Base-by-base conservation (phyloP, 371 early-diverging fungal genomes). In the Basidiobolus meristosporus region DNA sequence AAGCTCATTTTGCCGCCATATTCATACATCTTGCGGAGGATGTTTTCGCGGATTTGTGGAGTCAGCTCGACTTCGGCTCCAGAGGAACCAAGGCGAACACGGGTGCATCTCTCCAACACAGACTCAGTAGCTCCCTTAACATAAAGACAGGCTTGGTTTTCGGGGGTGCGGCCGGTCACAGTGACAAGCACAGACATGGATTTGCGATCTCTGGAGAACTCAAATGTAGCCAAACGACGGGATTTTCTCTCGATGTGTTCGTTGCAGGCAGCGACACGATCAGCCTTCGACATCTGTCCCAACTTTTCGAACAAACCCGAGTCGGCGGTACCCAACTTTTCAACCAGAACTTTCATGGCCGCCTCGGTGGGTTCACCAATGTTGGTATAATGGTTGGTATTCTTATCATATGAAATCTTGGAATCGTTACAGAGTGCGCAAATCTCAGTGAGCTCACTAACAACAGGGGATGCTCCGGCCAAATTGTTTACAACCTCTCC, bases 291-390 rank as follows among this genome's bases (percentile, higher is more conserved):
- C 32, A 73, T 58, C n/a, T 18, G 30, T n/a, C n/a, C n/a, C 26
- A 56, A 52, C 10, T 52, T 45, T n/a, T n/a, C n/a, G 58, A 91
- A 92, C 36, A 79, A 60, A 6, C 44, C 41, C 2, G 50, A 22
- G 48, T 78, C 70, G 34, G 71, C 65, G 0, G 90, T 78, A 34
- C 85, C 84, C 23, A 95, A 47, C 58, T 92, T 92, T 57, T 96
- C 97, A 19, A 82, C 91, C 22, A 95, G 68, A 17, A 85, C 82
- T 47, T 78, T 77, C 39, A 96, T 69, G n/a, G 97, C 95, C 11
- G 93, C 97, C 60, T 96, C 97, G 19, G 97, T 96, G 12, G 97
- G 96, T 68, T 97, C 97, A 43, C 97, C 97, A 43, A 90, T 70
- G 50, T 74, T 75, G 29, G 40, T 19, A 23, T 36, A 47, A 28